Evolutionary conservation across 1,139 yeast genomes (phyloP), one percentile per base, ranked within the genome.

Genomic region (Yamadazyma dendronema): DNA sequence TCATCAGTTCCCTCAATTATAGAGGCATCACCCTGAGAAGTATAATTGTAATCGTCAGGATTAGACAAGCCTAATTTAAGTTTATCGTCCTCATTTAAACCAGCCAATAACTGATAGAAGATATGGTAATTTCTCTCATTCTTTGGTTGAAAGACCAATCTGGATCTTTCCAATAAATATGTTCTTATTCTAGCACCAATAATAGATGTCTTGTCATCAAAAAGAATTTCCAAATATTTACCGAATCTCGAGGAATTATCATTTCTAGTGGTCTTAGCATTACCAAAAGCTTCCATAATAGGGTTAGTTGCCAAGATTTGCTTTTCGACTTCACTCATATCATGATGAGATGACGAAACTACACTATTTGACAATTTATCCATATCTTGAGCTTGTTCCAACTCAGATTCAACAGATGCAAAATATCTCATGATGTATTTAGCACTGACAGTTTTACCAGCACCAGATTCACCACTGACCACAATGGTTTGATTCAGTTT

Each of bases 211-310:
- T 76, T 59, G 27, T 74, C 62, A 61, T 89, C 84, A 57, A 92
- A 92, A 49, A 88, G 69, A 50, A 92, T 92, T 63, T 92, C 97
- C 55, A 92, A 73, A 58, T 92, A 92, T 62, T 92, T 92, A 57
- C 98, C 98, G 58, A 92, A 92, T 60, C 98, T 82, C 14, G 97
- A 90, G 28, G 97, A 92, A 62, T 92, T 92, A 62, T 92, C 97
- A 59, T 92, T 92, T 68, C 98, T 81, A 3, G 96, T 89, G 3
- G 98, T 92, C 61, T 92, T 92, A 11, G 98, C 97, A 59, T 92
- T 92, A 73, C 98, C 98, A 61, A 92, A 92, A 1, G 97, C 95
- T 65, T 92, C 98, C 94, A 92, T 89, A 51, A 92, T 92, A 4
- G 98, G 98, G 59, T 92, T 92, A 1, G 98, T 92, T 13, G 98